Evolutionary conservation across 371 early-diverging fungal genomes (phyloP).

Genomic region (Capillidium rhysosporum): DNA sequence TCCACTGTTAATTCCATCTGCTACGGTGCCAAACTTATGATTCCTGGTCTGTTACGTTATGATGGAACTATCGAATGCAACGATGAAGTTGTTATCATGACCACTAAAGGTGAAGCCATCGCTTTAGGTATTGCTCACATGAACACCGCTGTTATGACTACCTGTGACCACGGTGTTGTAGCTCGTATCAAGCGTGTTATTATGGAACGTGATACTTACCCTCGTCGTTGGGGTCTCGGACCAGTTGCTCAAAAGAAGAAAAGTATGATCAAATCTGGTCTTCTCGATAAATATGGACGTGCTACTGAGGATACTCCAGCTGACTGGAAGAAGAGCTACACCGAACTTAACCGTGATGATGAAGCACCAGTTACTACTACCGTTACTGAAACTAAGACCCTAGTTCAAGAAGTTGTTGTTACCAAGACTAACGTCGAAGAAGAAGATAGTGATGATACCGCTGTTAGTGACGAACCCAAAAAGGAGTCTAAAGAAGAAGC

Average conservation of each 20-base stretch:
- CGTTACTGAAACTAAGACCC: background rate
- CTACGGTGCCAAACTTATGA: conserved; percentile 98
- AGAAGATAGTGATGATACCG: background rate
- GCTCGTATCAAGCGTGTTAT: conserved; percentile 99
- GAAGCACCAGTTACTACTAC: background rate
- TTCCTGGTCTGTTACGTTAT: conserved; percentile 94
- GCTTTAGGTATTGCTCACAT: conserved; percentile 94
- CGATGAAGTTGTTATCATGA: conserved; percentile 95
- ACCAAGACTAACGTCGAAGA: too few species aligned
- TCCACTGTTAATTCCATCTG: conserved; percentile 97
- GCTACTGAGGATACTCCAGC: conserved; percentile 63
- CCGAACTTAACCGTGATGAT: conserved; percentile 16
- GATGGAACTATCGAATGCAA: conserved; percentile 91
- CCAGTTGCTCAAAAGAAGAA: conserved; percentile 88
- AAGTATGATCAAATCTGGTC: conserved; percentile 88
- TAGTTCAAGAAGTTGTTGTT: background rate
- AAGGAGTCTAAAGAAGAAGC: conserved; percentile 5
- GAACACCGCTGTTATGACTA: conserved; percentile 91
- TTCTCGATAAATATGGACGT: conserved; percentile 91
- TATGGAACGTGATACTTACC: conserved; percentile 99
- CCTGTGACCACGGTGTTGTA: conserved; percentile 85
- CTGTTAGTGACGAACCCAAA: conserved; percentile 3
- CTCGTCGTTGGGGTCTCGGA: conserved; percentile 94
- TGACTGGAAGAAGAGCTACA: conserved; percentile 42
- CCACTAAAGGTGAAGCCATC: conserved; percentile 99